phyloP scores from a whole-genome alignment of 2,329 filamentous ascomycete species.

The Hymenoscyphus repandus region DNA sequence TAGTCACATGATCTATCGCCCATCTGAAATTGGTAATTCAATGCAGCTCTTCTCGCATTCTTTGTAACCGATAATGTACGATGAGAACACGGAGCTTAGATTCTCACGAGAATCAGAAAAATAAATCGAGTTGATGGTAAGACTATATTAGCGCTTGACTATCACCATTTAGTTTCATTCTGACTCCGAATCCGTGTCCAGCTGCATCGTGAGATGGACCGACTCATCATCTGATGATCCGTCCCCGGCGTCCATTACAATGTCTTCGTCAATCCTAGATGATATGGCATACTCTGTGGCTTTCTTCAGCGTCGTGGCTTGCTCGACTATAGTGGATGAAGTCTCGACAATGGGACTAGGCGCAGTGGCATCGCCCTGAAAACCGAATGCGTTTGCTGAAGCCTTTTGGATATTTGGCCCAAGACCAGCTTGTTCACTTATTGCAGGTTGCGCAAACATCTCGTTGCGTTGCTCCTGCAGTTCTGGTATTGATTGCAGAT shows the following conservation, averaged over 20 bases:
- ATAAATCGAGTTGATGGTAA: too few species aligned
- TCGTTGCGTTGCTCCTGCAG: conserved; percentile 1
- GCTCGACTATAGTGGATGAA: background rate
- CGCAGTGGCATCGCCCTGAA: too few species aligned
- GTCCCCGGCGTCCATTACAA: conserved; percentile 22
- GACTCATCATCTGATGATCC: conserved; percentile 42
- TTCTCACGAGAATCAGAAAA: too few species aligned
- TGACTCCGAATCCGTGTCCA: conserved; percentile 26
- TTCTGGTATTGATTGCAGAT: conserved; percentile 8
- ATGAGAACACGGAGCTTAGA: too few species aligned
- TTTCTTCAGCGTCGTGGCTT: background rate
- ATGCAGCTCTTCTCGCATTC: too few species aligned
- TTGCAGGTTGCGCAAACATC: conserved; percentile 3
- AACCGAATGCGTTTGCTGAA: too few species aligned
- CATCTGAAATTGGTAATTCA: too few species aligned
- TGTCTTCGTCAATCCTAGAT: conserved; percentile 5
- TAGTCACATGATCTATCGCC: too few species aligned
- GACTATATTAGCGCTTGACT: too few species aligned
- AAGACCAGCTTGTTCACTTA: conserved; percentile 1
- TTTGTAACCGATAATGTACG: too few species aligned
- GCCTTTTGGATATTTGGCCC: background rate
- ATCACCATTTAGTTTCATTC: background rate
- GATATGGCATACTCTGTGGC: background rate
- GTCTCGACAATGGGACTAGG: background rate
- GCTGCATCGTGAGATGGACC: conserved; percentile 36